Percentiles rank a stretch among this genome's conserved stretches.
Evolutionary conservation across 2,329 filamentous ascomycete species (phyloP).

Genomic region (Didymella pomorum): DNA sequence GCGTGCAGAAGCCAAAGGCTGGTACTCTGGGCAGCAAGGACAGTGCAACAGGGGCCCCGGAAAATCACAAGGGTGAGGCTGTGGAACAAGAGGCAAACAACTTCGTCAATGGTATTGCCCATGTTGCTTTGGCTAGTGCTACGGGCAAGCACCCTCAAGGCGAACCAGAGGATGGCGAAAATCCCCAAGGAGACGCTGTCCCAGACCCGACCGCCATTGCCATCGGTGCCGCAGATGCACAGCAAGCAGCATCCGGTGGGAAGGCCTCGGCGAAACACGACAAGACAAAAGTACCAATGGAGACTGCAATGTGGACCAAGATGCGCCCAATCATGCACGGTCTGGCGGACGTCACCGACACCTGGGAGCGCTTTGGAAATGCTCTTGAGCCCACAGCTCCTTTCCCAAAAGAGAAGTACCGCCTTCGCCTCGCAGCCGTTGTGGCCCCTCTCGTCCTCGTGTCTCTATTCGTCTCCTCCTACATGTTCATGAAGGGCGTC

Average conservation of each 20-base stretch:
- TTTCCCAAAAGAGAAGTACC: constrained; percentile 55
- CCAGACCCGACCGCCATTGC: constrained; percentile 69
- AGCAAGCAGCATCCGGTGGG: constrained; percentile 61
- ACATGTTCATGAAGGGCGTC: constrained; percentile 67
- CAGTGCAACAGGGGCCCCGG: constrained; percentile 80
- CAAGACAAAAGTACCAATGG: constrained; percentile 81
- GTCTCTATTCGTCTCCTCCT: constrained; percentile 57
- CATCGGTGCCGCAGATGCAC: constrained; percentile 62
- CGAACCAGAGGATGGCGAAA: constrained; percentile 58
- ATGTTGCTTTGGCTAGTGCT: constrained; percentile 76
- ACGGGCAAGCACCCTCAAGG: constrained; percentile 78
- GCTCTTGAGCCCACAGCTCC: constrained; percentile 59
- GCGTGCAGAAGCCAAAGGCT: constrained; percentile 77
- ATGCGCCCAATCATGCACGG: constrained; percentile 76
- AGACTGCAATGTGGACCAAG: constrained; percentile 77
- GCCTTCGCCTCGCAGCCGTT: constrained; percentile 56
- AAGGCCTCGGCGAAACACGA: constrained; percentile 65
- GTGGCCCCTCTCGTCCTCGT: constrained; percentile 54
- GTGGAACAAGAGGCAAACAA: constrained; percentile 85
- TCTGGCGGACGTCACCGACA: constrained; percentile 66
- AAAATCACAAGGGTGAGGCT: constrained; percentile 83
- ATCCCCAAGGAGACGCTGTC: constrained; percentile 58
- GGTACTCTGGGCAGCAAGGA: constrained; percentile 79
- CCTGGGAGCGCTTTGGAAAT: constrained; percentile 70
- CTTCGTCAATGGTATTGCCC: constrained; percentile 76